Evolutionary conservation across 108 stramenopile species (phyloP).

Genomic region (Nitzschia sp.): DNA sequence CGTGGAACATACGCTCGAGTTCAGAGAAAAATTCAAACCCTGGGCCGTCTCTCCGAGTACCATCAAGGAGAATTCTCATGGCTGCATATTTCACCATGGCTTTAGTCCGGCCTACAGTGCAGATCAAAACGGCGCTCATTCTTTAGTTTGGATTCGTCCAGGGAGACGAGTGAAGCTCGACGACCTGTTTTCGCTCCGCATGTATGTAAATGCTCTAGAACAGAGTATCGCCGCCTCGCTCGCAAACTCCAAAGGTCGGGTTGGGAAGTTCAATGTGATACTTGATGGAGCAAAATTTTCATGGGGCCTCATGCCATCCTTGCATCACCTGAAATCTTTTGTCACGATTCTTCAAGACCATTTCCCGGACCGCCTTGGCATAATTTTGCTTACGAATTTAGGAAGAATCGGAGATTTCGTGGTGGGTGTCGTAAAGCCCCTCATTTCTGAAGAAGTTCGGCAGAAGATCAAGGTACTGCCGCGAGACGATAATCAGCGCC

Average conservation of each 20-base stretch:
- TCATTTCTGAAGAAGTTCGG: conserved; percentile 69
- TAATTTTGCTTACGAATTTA: conserved; percentile 58
- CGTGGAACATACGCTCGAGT: conserved; percentile 64
- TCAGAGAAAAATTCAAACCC: conserved; percentile 70
- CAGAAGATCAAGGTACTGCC: conserved; percentile 74
- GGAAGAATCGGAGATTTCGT: conserved; percentile 54
- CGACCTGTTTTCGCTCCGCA: conserved; percentile 40
- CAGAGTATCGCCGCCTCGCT: conserved; percentile 55
- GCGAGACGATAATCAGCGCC: conserved; percentile 27
- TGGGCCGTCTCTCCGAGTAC: conserved; percentile 56
- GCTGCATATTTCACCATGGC: conserved; percentile 60
- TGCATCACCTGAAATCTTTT: conserved; percentile 44
- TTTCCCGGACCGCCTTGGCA: conserved; percentile 70
- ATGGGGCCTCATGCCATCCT: conserved; percentile 38
- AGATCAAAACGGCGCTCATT: conserved; percentile 31
- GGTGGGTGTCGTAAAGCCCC: conserved; percentile 56
- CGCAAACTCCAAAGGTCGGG: conserved; percentile 41
- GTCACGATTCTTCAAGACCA: conserved; percentile 77
- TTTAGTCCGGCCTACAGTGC: conserved; percentile 39
- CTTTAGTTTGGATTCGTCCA: conserved; percentile 67
- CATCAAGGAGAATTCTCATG: conserved; percentile 52
- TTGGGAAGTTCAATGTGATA: conserved; percentile 74
- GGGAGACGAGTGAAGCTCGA: conserved; percentile 30
- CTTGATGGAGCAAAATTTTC: conserved; percentile 54
- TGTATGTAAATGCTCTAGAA: conserved; percentile 56